Percentiles rank a stretch among this genome's conserved stretches.
phyloP scores from a whole-genome alignment of 768 basidiomycete genomes.

The Heimioporus sp. region DNA sequence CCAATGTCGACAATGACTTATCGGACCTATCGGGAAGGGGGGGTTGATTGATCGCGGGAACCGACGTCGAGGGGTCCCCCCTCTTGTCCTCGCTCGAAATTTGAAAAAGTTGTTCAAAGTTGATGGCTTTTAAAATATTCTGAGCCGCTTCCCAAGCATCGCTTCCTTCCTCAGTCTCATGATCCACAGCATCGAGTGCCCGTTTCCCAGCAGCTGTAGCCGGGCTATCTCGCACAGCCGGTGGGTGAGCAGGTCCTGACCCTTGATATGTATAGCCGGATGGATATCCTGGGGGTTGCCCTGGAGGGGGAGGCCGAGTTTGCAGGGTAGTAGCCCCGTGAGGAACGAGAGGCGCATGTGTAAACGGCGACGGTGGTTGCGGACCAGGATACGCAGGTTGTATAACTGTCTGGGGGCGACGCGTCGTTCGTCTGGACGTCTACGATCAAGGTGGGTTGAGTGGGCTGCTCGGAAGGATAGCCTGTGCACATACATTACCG shows the following conservation, averaged over 20 bases:
- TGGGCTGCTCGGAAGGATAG: not conserved
- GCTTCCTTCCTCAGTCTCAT: constrained; percentile 41
- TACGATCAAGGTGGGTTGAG: constrained; percentile 28
- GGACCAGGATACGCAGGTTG: constrained; percentile 28
- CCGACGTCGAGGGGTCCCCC: constrained; percentile 10
- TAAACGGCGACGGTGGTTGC: constrained; percentile 53
- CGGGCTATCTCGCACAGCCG: not conserved
- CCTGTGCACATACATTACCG: constrained; percentile 56
- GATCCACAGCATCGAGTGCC: constrained; percentile 11
- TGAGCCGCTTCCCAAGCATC: constrained; percentile 79
- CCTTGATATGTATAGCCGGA: constrained; percentile 37
- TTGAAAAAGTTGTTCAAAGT: constrained; percentile 57
- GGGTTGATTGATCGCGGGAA: not conserved
- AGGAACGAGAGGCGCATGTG: constrained; percentile 47
- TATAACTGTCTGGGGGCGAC: constrained; percentile 63
- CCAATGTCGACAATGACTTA: constrained; percentile 1
- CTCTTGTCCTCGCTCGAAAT: constrained; percentile 28
- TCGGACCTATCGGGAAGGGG: constrained; percentile 1
- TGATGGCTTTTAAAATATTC: constrained; percentile 74
- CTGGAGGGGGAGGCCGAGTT: constrained; percentile 31
- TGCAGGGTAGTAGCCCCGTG: constrained; percentile 33
- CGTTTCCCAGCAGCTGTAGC: constrained; percentile 15
- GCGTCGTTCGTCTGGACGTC: constrained; percentile 76
- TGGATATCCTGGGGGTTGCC: constrained; percentile 36
- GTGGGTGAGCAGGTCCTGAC: constrained; percentile 2